These are phyloP conservation scores for Rhododendron vialii DNA, from an alignment of 148 eudicot species.

Conservation along the genomic window DNA sequence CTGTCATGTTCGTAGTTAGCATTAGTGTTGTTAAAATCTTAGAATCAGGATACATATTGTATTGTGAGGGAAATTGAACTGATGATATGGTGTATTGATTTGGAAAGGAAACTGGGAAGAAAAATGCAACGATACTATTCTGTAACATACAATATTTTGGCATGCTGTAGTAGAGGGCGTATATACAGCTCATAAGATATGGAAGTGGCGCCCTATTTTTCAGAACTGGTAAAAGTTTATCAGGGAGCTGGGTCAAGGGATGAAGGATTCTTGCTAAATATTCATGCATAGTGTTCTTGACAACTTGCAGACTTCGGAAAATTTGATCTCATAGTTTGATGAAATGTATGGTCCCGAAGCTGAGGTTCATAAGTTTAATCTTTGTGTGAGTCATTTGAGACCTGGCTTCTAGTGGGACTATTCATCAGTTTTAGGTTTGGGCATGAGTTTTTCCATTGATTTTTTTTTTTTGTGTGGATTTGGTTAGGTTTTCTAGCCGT, in stretches of 20 bases:
- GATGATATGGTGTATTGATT: neutral
- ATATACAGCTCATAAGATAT: neutral
- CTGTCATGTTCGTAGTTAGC: neutral
- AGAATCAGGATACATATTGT: neutral
- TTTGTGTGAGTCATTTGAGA: neutral
- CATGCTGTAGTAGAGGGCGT: neutral
- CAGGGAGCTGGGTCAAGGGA: neutral
- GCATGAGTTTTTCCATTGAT: neutral
- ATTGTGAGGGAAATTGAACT: neutral
- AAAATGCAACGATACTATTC: neutral
- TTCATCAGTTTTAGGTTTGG: neutral
- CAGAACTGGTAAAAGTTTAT: neutral
- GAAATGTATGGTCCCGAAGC: conserved; percentile 1
- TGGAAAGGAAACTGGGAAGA: neutral
- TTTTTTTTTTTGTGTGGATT: neutral
- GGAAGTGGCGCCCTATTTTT: neutral
- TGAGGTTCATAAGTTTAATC: neutral
- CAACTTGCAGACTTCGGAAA: neutral
- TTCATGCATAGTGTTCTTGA: neutral
- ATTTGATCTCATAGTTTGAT: neutral
- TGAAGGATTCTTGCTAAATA: neutral
- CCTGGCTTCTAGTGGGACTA: neutral
- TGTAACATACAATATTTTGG: neutral
- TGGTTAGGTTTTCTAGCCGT: neutral
- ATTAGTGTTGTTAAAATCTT: neutral